Evolutionary conservation across 1,284 basidiomycete species (phyloP).

Genomic region (Rhizoctonia solani): DNA sequence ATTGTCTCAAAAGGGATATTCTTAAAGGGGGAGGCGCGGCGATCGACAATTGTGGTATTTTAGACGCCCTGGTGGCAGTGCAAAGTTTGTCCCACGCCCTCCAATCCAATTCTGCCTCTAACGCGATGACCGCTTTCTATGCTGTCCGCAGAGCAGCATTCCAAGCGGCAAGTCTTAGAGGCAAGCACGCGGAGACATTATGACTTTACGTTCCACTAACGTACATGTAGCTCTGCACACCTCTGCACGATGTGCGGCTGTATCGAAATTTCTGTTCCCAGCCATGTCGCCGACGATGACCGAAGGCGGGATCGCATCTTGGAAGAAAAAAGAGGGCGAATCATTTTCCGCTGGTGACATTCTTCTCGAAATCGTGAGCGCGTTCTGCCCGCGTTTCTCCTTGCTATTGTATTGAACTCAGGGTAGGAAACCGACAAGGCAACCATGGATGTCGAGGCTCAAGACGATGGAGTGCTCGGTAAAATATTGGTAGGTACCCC

Average conservation of each 20-base stretch:
- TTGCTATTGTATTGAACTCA: neutral
- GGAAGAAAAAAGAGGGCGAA: conserved; percentile 98
- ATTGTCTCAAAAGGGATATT: neutral
- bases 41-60: neutral
- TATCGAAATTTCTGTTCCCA: conserved; percentile 82
- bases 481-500: conserved; percentile 66
- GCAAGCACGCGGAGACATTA: neutral
- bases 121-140: conserved; percentile 12
- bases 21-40: neutral
- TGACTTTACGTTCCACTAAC: neutral
- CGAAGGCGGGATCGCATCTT: conserved; percentile 89
- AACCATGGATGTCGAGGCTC: conserved; percentile 98
- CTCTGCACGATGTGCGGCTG: conserved; percentile 57
- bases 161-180: neutral
- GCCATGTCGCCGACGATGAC: conserved; percentile 99
- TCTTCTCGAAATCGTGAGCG: conserved; percentile 66
- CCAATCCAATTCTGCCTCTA: conserved; percentile 3
- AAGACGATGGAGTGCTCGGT: conserved; percentile 93
- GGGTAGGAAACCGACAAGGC: conserved; percentile 97
- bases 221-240: conserved; percentile 59
- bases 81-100: conserved; percentile 24
- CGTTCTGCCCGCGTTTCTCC: neutral
- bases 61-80: conserved; percentile 28
- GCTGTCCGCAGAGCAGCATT: neutral
- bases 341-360: conserved; percentile 89